Percentiles rank a stretch among this genome's conserved stretches.
phyloP scores from a whole-genome alignment of 208 protist genomes.

The Crithidia expoeki region DNA sequence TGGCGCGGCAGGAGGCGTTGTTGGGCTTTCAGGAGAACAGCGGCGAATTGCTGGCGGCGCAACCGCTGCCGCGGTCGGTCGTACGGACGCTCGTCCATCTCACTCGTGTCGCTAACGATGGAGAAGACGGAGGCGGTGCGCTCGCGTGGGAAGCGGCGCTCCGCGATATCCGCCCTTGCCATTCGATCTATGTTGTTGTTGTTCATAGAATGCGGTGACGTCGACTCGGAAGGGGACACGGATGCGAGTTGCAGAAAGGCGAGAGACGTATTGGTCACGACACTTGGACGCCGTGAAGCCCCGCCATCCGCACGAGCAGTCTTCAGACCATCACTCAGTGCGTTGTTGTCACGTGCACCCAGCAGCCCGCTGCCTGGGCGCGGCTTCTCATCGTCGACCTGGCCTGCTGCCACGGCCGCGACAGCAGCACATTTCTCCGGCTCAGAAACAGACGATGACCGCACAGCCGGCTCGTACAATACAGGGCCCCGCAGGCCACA shows the following conservation, averaged over 20 bases:
- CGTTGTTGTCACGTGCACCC: background rate
- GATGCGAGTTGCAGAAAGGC: background rate
- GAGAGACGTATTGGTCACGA: background rate
- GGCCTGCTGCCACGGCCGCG: background rate
- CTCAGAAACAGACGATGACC: background rate
- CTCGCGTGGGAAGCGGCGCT: background rate
- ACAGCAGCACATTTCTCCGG: background rate
- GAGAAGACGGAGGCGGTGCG: background rate
- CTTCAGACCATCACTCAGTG: no score
- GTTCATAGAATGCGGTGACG: background rate
- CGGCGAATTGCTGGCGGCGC: conserved; percentile 15
- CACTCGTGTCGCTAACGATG: background rate
- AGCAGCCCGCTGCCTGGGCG: background rate
- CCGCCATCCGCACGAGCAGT: background rate
- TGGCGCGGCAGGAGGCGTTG: conserved; percentile 42
- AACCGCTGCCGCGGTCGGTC: conserved; percentile 3
- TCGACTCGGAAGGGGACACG: background rate
- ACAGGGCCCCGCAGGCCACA: conserved; percentile 71
- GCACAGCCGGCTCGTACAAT: conserved; percentile 52
- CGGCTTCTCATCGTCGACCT: background rate
- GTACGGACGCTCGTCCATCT: conserved; percentile 4
- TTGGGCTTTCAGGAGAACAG: conserved; percentile 22
- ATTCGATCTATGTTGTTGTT: no score
- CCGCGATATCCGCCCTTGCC: no score
- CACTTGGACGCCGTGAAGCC: background rate